Evolutionary conservation across 345 rosid species (phyloP).

Genomic region (Aquilaria malaccensis): DNA sequence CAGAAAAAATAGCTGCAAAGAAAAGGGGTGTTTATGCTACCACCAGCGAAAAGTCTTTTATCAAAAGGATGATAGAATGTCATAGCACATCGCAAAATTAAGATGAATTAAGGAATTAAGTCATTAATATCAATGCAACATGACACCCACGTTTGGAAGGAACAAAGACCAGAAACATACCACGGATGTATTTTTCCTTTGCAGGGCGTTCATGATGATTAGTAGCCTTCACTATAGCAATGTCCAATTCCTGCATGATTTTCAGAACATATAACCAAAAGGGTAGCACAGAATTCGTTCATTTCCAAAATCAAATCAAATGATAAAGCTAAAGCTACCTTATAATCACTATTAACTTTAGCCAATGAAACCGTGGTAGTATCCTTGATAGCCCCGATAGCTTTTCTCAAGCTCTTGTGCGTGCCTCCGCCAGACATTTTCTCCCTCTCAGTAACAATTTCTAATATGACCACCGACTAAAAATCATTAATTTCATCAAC

Average conservation of each 20-base stretch:
- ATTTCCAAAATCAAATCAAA: not conserved
- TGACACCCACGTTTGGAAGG: conserved; percentile 3
- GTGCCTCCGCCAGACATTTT: conserved; percentile 81
- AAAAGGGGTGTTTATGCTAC: not conserved
- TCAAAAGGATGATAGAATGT: no score
- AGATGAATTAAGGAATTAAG: no score
- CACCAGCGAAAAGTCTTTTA: no score
- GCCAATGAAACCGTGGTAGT: conserved; percentile 97
- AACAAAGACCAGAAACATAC: conserved; percentile 24
- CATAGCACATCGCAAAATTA: no score
- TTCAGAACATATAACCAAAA: conserved; percentile 1
- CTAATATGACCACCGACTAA: no score
- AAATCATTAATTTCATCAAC: no score
- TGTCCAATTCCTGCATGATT: conserved; percentile 74
- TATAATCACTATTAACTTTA: conserved; percentile 92
- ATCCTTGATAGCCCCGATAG: conserved; percentile 94
- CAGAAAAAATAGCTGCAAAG: conserved; percentile 75
- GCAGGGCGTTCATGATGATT: conserved; percentile 94
- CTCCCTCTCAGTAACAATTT: conserved; percentile 27
- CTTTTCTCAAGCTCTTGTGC: conserved; percentile 87
- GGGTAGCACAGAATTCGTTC: not conserved
- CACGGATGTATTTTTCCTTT: conserved; percentile 79
- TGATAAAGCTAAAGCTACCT: conserved; percentile 37
- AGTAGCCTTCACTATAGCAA: conserved; percentile 92
- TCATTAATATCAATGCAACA: not conserved